A percentile compares a stretch with the other conserved stretches of the same genome.
Evolutionary conservation across 306 rosid genomes (phyloP).

Genomic region (Carpinus viminea): DNA sequence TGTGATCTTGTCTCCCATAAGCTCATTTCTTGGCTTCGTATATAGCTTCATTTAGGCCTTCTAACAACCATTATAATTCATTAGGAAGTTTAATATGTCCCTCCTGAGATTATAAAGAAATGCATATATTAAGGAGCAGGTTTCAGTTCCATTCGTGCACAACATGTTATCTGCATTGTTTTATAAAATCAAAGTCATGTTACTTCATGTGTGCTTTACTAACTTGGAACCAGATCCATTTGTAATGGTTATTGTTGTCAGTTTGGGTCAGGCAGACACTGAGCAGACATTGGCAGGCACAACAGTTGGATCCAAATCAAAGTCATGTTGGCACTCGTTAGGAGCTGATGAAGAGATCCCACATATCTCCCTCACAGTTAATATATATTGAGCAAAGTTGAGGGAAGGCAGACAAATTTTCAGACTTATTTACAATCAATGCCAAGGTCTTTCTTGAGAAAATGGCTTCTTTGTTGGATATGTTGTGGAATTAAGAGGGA

Average conservation of each 20-base stretch:
- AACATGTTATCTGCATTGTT: background rate
- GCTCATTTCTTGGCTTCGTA: background rate
- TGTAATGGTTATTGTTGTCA: background rate
- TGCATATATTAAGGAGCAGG: background rate
- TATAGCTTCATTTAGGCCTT: background rate
- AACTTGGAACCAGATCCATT: constrained; percentile 1
- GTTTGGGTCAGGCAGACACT: background rate
- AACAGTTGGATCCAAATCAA: background rate
- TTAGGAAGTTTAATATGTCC: background rate
- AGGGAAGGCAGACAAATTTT: background rate
- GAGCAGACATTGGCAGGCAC: constrained; percentile 4
- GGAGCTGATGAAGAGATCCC: background rate
- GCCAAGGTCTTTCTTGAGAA: no score
- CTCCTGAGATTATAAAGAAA: no score
- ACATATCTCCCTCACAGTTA: background rate
- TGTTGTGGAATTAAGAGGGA: no score
- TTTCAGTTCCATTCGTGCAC: background rate
- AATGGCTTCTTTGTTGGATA: no score
- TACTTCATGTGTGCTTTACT: background rate
- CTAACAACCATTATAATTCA: background rate
- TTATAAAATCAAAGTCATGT: background rate
- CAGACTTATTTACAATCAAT: no score
- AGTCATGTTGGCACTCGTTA: background rate
- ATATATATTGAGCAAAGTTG: background rate
- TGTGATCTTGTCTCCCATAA: constrained; percentile 8